Evolutionary conservation across 805 yeast genomes (phyloP).

Genomic region (Yarrowia porcina): DNA sequence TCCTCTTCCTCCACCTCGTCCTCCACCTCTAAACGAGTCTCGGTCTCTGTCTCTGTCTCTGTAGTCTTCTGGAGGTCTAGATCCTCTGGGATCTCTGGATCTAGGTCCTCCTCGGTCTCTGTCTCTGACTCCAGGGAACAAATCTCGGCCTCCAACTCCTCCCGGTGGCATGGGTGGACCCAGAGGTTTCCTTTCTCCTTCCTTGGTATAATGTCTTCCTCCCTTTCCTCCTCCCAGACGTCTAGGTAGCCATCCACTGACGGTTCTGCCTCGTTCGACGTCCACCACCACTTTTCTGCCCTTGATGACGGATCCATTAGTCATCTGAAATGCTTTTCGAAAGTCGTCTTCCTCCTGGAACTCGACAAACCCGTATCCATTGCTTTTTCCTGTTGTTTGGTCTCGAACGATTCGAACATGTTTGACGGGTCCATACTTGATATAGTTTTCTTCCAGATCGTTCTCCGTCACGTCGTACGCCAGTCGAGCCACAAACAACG

Average conservation of each 20-base stretch:
- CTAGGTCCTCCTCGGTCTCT: slow-evolving; percentile 27
- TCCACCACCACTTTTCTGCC: slow-evolving; percentile 50
- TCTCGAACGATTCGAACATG: slow-evolving; percentile 57
- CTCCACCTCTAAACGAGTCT: slow-evolving; percentile 19
- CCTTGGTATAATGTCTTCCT: slow-evolving; percentile 62
- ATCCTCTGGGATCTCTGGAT: slow-evolving; percentile 14
- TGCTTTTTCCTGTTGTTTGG: slow-evolving; percentile 50
- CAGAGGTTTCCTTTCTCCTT: slow-evolving; percentile 29
- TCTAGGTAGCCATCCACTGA: slow-evolving; percentile 42
- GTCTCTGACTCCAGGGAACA: slow-evolving; percentile 28
- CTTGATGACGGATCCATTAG: slow-evolving; percentile 51
- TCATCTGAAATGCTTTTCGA: slow-evolving; percentile 53
- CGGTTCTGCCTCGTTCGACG: slow-evolving; percentile 42
- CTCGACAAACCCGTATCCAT: slow-evolving; percentile 83
- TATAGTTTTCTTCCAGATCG: slow-evolving; percentile 61
- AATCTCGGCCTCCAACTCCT: slow-evolving; percentile 24
- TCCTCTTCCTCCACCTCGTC: slow-evolving; percentile 21
- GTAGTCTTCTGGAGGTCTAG: slow-evolving; percentile 21
- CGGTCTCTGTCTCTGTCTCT: slow-evolving; percentile 27
- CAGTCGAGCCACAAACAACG: slow-evolving; percentile 74
- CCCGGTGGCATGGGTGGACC: slow-evolving; percentile 23
- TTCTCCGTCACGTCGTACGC: slow-evolving; percentile 62
- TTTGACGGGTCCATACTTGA: slow-evolving; percentile 68
- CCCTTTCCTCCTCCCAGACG: slow-evolving; percentile 89
- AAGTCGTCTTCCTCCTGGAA: slow-evolving; percentile 55